Base-by-base conservation (phyloP, 495 filamentous ascomycete species). In the Daldinia caldariorum region DNA sequence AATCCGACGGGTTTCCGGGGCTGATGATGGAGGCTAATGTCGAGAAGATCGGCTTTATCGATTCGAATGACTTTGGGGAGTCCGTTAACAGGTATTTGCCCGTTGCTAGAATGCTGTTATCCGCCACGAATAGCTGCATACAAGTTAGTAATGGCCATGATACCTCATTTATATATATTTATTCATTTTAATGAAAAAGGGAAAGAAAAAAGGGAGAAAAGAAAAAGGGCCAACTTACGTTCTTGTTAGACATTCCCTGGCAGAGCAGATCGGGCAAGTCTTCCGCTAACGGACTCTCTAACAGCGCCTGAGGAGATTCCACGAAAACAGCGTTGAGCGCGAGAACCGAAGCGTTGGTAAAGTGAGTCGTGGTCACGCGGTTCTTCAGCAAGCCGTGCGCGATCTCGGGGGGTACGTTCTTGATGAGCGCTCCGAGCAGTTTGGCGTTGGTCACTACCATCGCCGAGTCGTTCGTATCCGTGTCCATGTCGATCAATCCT, bases 21-120 rank as follows among this genome's bases (percentile, higher is more conserved):
- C 88, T 84, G 51, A 97, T 91, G 66, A 91, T 86, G 9, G 82
- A 78, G 1, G 92, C 86, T 31, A 99, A 82, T 0, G 90, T 85
- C 67, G 93, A 86, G 76, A 98, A 91, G 41, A 98, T 85, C 12
- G 87, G 81, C 77, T 94, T 95, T 64, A 87, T 90, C 20, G 85
- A 83, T 71, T 97, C 93, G 63, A 85, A 92, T 6, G 79, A 71
- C 71, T 89, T 91, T 56, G 81, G 78, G 2, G 80, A 76, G 32
- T 90, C 85, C 2, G 86, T 83, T 49, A 99, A 85, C 9, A 99
- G 86, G 78, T 91, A 97, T 80, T 99, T 99, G 68, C 95, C 96
- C n/a, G 94, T 91, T 34, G 95, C 96, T 38, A 97, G 86, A 58
- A 97, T 92, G 69, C 86, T 90, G 79, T 97, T 97, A 73, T 97